A percentile compares a stretch with the other conserved stretches of the same genome.
Conservation (phyloP, 371 early-diverging fungal genomes). For the Apophysomyces sp. region DNA sequence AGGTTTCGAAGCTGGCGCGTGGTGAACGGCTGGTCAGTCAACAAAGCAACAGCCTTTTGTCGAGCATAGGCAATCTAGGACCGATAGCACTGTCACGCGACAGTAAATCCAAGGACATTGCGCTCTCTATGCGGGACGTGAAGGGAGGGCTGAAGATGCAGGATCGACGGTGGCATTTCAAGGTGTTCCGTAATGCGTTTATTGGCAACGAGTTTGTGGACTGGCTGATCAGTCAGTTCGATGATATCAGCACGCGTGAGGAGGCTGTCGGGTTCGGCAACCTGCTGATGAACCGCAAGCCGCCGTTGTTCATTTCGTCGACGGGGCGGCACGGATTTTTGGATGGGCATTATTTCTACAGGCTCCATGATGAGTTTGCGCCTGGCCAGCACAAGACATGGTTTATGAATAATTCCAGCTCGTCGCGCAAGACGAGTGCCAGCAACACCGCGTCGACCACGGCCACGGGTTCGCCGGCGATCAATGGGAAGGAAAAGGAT, state of each 20-base stretch:
- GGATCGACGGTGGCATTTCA: conserved; percentile 91
- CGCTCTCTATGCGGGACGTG: conserved; percentile 74
- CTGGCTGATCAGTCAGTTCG: conserved; percentile 83
- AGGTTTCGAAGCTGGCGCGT: conserved; percentile 8
- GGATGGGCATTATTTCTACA: conserved; percentile 94
- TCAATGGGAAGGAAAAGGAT: conserved; percentile 17
- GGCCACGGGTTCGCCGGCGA: conserved; percentile 16
- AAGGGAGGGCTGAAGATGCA: conserved; percentile 68
- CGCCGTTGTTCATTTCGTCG: conserved; percentile 75
- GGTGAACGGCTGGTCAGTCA: not conserved
- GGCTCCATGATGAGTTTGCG: conserved; percentile 63
- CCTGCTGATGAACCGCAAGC: conserved; percentile 68
- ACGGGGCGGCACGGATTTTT: conserved; percentile 72
- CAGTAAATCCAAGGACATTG: conserved; percentile 63
- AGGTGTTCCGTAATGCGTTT: conserved; percentile 73
- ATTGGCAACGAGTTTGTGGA: conserved; percentile 89
- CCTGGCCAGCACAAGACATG: conserved; percentile 39
- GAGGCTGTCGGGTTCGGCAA: conserved; percentile 88
- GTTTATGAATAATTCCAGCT: conserved; percentile 18
- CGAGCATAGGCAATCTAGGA: conserved; percentile 26
- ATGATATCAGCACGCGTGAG: conserved; percentile 76
- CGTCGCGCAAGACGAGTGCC: conserved; percentile 24
- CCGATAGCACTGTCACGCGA: conserved; percentile 32
- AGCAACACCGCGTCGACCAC: conserved; percentile 29
- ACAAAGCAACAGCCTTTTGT: conserved; percentile 22